Percentiles rank a stretch among this genome's conserved stretches.
phyloP scores from a whole-genome alignment of 306 rosid species.

The Senna siamea region DNA sequence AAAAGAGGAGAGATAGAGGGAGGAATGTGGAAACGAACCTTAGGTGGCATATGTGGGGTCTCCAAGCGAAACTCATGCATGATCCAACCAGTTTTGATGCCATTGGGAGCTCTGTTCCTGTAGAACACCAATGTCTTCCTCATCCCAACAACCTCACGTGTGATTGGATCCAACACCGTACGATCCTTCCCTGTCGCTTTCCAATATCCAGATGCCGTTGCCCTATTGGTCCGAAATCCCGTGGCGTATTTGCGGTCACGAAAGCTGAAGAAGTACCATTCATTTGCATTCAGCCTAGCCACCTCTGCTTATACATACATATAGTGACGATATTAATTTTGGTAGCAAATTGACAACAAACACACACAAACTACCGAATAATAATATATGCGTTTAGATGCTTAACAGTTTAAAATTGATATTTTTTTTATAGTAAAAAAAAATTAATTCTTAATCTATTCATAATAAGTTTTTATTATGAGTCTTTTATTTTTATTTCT shows the following conservation, averaged over 20 bases:
- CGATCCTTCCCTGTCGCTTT: slow-evolving; percentile 99
- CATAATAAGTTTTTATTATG: too few species aligned
- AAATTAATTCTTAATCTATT: too few species aligned
- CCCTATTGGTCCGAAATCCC: slow-evolving; percentile 84
- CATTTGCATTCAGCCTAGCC: slow-evolving; percentile 89
- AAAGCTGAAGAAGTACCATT: slow-evolving; percentile 98
- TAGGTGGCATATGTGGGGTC: slow-evolving; percentile 97
- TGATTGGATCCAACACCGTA: slow-evolving; percentile 63
- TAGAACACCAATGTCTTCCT: slow-evolving; percentile 95
- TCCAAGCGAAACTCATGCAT: slow-evolving; percentile 98
- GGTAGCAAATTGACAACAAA: slow-evolving; percentile 19
- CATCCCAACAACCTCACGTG: slow-evolving; percentile 85
- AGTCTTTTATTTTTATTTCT: too few species aligned
- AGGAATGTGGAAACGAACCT: slow-evolving; percentile 52
- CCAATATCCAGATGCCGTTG: slow-evolving; percentile 88
- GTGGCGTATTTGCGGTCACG: slow-evolving; percentile 95
- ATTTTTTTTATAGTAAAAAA: too few species aligned
- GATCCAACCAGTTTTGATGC: slow-evolving; percentile 94
- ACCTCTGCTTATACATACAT: slow-evolving; percentile 56
- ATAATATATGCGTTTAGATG: too few species aligned
- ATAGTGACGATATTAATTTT: neutral
- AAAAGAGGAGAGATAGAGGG: neutral
- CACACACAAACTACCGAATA: neutral
- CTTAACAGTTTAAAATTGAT: too few species aligned
- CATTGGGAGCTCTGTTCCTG: slow-evolving; percentile 90